A percentile compares a stretch with the other conserved stretches of the same genome.
Conservation (phyloP, 768 basidiomycete genomes). For the Leucosporidium creatinivorum region DNA sequence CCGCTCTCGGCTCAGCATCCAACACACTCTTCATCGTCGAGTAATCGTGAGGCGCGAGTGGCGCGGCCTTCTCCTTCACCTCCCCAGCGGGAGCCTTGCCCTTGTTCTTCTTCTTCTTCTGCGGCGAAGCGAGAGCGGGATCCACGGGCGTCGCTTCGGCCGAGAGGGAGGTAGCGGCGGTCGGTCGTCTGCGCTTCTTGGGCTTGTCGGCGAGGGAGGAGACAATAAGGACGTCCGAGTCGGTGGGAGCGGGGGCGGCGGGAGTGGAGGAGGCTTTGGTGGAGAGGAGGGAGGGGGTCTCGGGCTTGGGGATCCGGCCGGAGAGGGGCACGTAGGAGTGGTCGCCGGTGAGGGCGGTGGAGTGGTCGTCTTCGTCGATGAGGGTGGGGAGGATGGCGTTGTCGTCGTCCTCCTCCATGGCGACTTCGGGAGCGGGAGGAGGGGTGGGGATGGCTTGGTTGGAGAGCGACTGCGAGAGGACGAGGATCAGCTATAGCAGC, state of each 20-base stretch:
- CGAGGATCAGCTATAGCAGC: not conserved
- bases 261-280: not conserved
- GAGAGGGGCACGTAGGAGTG: slow-evolving; percentile 27
- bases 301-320: slow-evolving; percentile 8
- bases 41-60: slow-evolving; percentile 29
- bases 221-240: slow-evolving; percentile 30
- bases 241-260: slow-evolving; percentile 3
- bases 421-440: not conserved
- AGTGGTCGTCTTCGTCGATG: not conserved
- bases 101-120: slow-evolving; percentile 24
- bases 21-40: slow-evolving; percentile 7
- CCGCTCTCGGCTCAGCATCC: slow-evolving; percentile 7
- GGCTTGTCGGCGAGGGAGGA: slow-evolving; percentile 25
- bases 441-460: not conserved
- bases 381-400: not conserved
- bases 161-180: not conserved
- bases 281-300: not conserved
- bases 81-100: not conserved
- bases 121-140: not conserved
- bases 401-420: not conserved
- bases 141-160: not conserved
- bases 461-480: slow-evolving; percentile 10
- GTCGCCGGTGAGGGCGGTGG: slow-evolving; percentile 10
- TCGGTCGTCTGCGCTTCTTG: slow-evolving; percentile 26
- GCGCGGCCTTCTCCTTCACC: not conserved